Evolutionary conservation across 805 yeast species (phyloP), one percentile per base, ranked within the genome.

Genomic region (Blastobotrys terrestris): DNA sequence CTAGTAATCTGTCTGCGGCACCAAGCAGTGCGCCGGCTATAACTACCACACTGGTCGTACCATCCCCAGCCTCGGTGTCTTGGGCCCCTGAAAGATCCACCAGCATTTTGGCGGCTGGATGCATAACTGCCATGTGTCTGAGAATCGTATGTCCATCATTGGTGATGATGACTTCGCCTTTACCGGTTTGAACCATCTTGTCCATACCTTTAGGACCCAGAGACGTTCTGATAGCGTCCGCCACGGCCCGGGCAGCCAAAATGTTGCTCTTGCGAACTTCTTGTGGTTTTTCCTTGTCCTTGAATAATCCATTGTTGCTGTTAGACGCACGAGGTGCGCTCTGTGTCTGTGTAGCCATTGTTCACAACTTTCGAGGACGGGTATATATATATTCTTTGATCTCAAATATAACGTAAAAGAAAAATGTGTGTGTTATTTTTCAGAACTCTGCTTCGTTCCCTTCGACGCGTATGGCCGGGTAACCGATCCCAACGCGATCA

Each of bases 191-290:
- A 73, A 72, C 72, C 98, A 94, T 92, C 75, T 94, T 94, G 71
- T 94, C 99, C 99, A 94, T 94, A 56, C 99, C 99, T 70, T 90
- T 92, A 53, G 99, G 99, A 18, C 99, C 99, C 55, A 94, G 75
- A 14, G 98, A 85, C 3, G 97, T 91, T 70, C 97, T 80, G 63
- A 90, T 87, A 47, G 97, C 97, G 70, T 90, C 97, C 2, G 96
- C 90, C 21, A 90, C 97, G 3, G 97, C 96, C 63, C 92, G 77
- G 4, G 97, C 97, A 2, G 97, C 97, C 58, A 85, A 76, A 60
- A 91, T 89, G 67, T 90, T 90, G 51, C 91, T 81, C 70, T 80
- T 83, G 58, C 97, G 85, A 50, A 90, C 96, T 71, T 91, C 97
- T 67, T 85, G 91, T 20, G 97, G 97, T 77, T 91, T 90, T 63